Conservation (phyloP, 345 rosid species). For the Noccaea caerulescens region DNA sequence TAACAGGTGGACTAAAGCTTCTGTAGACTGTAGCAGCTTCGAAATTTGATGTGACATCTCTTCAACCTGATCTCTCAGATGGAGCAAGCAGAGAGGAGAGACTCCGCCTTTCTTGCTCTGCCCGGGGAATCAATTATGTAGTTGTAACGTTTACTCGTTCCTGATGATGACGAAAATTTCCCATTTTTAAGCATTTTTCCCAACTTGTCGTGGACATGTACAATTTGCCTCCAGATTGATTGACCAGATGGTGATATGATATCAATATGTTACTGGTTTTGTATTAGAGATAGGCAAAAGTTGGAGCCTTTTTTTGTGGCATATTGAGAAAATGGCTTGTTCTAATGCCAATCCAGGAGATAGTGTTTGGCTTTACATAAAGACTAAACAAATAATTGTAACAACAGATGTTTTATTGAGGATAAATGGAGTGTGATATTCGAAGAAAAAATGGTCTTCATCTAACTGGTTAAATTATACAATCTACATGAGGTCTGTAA, state of each 20-base stretch:
- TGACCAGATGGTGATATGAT: constrained; percentile 22
- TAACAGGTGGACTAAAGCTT: constrained; percentile 92
- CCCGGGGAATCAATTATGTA: not conserved
- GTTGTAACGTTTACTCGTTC: constrained; percentile 19
- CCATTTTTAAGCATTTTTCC: not conserved
- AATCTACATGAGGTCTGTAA: constrained; percentile 20
- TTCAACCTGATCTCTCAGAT: constrained; percentile 25
- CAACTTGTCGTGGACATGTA: constrained; percentile 19
- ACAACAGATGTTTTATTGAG: constrained; percentile 26
- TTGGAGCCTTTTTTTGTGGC: not conserved
- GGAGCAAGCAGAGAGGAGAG: constrained; percentile 29
- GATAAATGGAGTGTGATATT: constrained; percentile 16
- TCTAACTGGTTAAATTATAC: constrained; percentile 18
- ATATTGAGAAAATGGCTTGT: constrained; percentile 23
- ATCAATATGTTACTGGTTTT: constrained; percentile 2
- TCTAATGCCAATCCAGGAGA: constrained; percentile 5
- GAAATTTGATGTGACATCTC: not conserved
- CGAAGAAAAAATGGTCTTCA: not conserved
- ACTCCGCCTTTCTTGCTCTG: not conserved
- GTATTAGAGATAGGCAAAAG: constrained; percentile 20
- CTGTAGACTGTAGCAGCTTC: constrained; percentile 58
- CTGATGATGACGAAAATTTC: constrained; percentile 46
- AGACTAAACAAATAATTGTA: not conserved
- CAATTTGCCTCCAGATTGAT: constrained; percentile 16
- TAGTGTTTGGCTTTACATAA: constrained; percentile 17